Conservation (phyloP, 148 eudicot genomes). For the Chenopodium suecicum region DNA sequence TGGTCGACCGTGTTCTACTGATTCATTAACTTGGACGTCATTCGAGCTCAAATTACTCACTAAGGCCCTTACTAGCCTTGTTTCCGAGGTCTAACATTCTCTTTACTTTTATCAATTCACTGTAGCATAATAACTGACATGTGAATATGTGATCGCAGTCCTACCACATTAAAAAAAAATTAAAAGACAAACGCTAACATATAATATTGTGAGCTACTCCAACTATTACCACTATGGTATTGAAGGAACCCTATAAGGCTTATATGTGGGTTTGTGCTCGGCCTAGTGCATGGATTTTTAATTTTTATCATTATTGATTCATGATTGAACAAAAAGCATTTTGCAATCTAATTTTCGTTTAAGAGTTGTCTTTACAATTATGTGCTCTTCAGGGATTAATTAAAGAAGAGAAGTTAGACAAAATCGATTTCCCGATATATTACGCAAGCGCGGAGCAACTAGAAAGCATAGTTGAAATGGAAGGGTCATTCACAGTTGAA, state of each 20-base stretch:
- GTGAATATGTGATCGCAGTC: too few relatives aligned
- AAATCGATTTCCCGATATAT: constrained; percentile 7
- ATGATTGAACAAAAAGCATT: too few relatives aligned
- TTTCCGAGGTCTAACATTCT: constrained; percentile 23
- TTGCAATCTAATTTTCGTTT: too few relatives aligned
- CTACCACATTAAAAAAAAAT: too few relatives aligned
- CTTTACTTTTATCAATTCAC: not conserved
- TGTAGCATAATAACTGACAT: too few relatives aligned
- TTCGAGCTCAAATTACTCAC: constrained; percentile 27
- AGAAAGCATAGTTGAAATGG: constrained; percentile 6
- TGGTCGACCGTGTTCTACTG: constrained; percentile 32
- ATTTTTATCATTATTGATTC: too few relatives aligned
- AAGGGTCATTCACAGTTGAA: constrained; percentile 19
- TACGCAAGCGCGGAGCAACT: constrained; percentile 4
- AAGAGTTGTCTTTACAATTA: not conserved
- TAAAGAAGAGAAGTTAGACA: constrained; percentile 14
- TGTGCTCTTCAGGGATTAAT: constrained; percentile 9
- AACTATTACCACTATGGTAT: too few relatives aligned
- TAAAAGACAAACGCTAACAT: too few relatives aligned
- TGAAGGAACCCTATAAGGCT: too few relatives aligned
- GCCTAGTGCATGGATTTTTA: too few relatives aligned
- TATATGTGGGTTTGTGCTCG: too few relatives aligned
- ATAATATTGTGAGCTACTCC: too few relatives aligned
- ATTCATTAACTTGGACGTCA: constrained; percentile 6
- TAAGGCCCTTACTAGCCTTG: constrained; percentile 21